Conservation (phyloP, 768 basidiomycete species). For the Myochromella boudieri region DNA sequence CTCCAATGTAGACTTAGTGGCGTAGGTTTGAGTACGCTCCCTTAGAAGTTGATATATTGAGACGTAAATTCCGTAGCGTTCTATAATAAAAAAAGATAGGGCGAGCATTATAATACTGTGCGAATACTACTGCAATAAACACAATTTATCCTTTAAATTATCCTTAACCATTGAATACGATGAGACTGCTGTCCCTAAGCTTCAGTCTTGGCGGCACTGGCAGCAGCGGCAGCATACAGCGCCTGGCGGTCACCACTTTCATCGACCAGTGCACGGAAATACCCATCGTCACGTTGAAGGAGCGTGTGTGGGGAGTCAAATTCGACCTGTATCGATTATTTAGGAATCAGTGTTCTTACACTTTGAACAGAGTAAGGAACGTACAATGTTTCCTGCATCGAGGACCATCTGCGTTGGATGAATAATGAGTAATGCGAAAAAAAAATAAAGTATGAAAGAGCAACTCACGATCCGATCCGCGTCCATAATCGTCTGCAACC, state of each 20-base stretch:
- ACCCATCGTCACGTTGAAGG: constrained; percentile 50
- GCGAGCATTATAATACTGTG: no score
- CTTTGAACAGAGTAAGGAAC: constrained; percentile 3
- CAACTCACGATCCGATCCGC: constrained; percentile 49
- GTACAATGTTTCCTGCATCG: constrained; percentile 51
- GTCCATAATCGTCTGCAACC: constrained; percentile 67
- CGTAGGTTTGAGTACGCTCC: no score
- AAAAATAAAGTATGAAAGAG: neutral
- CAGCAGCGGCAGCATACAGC: constrained; percentile 42
- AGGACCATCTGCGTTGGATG: constrained; percentile 39
- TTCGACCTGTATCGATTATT: constrained; percentile 45
- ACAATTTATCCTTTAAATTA: no score
- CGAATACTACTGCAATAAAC: no score
- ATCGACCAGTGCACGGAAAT: constrained; percentile 54
- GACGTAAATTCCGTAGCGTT: no score
- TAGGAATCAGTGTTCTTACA: neutral
- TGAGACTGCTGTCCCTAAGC: no score
- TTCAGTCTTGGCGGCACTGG: no score
- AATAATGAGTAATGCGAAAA: neutral
- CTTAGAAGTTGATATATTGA: no score
- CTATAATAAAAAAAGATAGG: no score
- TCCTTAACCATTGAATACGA: no score
- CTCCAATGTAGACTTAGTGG: no score
- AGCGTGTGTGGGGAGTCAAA: constrained; percentile 53
- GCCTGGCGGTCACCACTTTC: constrained; percentile 52